Evolutionary conservation across 2,329 filamentous ascomycete species (phyloP).

Genomic region (Fusarium cicatricum): DNA sequence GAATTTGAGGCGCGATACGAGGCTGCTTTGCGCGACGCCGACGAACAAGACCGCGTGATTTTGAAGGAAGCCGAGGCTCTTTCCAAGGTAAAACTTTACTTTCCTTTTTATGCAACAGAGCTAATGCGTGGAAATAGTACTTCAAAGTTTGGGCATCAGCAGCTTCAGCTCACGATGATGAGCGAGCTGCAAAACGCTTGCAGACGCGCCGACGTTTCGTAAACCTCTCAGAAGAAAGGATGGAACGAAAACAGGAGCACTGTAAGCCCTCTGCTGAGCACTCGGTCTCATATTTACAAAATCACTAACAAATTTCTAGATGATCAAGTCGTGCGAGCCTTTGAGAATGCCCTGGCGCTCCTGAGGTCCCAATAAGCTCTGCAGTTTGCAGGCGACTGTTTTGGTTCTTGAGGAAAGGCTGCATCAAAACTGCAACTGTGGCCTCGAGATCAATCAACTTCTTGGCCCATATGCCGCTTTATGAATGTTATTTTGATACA

Average conservation of each 20-base stretch:
- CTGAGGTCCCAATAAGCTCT: conserved; percentile 50
- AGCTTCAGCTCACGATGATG: conserved; percentile 75
- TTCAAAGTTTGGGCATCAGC: conserved; percentile 82
- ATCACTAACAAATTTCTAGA: conserved; percentile 42
- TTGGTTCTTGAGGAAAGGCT: background rate
- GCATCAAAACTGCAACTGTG: background rate
- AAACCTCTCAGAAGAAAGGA: conserved; percentile 73
- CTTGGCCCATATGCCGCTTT: no score
- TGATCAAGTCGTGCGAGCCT: conserved; percentile 67
- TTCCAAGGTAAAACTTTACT: conserved; percentile 61
- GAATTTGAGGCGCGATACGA: conserved; percentile 77
- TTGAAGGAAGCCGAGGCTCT: conserved; percentile 72
- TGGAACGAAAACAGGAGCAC: conserved; percentile 80
- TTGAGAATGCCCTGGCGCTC: conserved; percentile 68
- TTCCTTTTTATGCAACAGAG: background rate
- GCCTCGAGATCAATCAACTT: background rate
- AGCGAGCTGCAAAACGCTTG: conserved; percentile 79
- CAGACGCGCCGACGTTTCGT: conserved; percentile 83
- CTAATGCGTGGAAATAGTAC: conserved; percentile 60
- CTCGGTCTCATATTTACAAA: background rate
- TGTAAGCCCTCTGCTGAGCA: conserved; percentile 62
- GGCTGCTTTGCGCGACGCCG: conserved; percentile 68
- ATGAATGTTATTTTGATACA: no score
- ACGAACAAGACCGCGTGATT: conserved; percentile 70
- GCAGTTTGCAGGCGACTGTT: background rate